Evolutionary conservation across 139 green algal genomes (phyloP), one percentile per base, ranked within the genome.

Genomic region (Mychonastes homosphaera): DNA sequence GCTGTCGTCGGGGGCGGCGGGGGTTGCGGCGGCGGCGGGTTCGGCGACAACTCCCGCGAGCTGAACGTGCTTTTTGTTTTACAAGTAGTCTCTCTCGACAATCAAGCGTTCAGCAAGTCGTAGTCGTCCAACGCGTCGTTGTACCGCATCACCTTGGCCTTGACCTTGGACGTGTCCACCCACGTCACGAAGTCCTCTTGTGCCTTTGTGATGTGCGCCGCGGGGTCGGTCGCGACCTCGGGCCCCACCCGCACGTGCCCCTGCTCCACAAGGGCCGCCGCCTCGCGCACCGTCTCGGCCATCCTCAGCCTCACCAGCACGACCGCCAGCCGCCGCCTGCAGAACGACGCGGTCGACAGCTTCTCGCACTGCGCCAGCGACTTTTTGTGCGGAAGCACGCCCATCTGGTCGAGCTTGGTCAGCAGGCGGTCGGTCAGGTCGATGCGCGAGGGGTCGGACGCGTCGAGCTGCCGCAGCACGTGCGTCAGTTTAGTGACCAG

Each of bases 131-230:
- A 72, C 63, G 81, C 77, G 75, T 98, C 91, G 62, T 96, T 95
- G 79, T 96, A 96, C 63, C 85, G 75, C 67, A 84, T 43, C 30
- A 98, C 86, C 79, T 98, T 97, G 53, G 87, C 77, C 74, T 87
- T 90, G 72, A 98, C 95, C 78, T 93, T 95, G 63, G 53, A 82
- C 6, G 87, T 95, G 72, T 97, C 91, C 39, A 94, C 83, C 92
- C 93, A 99, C 0, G 91, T 96, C 35, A 98, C 86, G 70, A 95
- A 97, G 77, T 99, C 92, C 74, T 98, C 93, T 80, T 95, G 87
- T 59, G 56, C 75, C 9, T 85, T 71, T 0, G 87, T 96, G 12
- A 99, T 87, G 45, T 89, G 75, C 62, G 84, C 95, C 2, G 88
- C 87, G 16, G 91, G 90, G 56, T 98, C 87, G 0, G 81, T 90